These are phyloP conservation scores for Beauveria australis DNA, from an alignment of 2,329 filamentous ascomycete species.

Conservation along the genomic window DNA sequence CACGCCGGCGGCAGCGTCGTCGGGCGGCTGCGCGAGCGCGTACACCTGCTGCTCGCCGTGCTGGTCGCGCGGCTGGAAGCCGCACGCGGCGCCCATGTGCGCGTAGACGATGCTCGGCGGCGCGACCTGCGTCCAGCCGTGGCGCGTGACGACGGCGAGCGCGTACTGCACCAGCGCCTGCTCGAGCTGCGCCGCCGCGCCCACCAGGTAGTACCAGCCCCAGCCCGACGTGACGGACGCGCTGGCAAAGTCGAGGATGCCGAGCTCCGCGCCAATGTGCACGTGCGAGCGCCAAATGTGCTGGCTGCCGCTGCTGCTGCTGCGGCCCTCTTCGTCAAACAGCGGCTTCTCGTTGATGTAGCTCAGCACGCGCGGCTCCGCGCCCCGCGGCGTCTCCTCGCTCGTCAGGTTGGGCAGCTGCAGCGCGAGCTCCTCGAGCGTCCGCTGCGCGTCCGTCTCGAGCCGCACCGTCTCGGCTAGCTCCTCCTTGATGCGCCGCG, in stretches of 20 bases:
- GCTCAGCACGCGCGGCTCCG: slow-evolving; percentile 55
- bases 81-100: slow-evolving; percentile 83
- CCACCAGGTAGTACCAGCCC: slow-evolving; percentile 97
- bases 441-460: slow-evolving; percentile 49
- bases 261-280: slow-evolving; percentile 76
- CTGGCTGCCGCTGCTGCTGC: slow-evolving; percentile 24
- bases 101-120: slow-evolving; percentile 88
- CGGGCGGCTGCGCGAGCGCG: slow-evolving; percentile 57
- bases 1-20: slow-evolving; percentile 52
- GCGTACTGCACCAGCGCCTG: slow-evolving; percentile 88
- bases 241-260: slow-evolving; percentile 79
- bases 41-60: slow-evolving; percentile 92
- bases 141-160: slow-evolving; percentile 59
- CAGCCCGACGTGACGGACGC: slow-evolving; percentile 80
- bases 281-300: slow-evolving; percentile 66
- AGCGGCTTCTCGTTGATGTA: slow-evolving; percentile 69
- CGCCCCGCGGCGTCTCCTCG: slow-evolving; percentile 62
- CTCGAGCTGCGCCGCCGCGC: slow-evolving; percentile 87
- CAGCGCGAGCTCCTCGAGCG: slow-evolving; percentile 68
- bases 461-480: slow-evolving; percentile 52
- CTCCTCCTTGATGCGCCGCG: slow-evolving; percentile 54
- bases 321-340: slow-evolving; percentile 21
- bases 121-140: slow-evolving; percentile 72
- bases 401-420: slow-evolving; percentile 83
- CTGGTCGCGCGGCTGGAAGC: slow-evolving; percentile 87